A percentile compares a stretch with the other conserved stretches of the same genome.
Evolutionary conservation across 148 eudicot genomes (phyloP).

Genomic region (Fagopyrum esculentum): DNA sequence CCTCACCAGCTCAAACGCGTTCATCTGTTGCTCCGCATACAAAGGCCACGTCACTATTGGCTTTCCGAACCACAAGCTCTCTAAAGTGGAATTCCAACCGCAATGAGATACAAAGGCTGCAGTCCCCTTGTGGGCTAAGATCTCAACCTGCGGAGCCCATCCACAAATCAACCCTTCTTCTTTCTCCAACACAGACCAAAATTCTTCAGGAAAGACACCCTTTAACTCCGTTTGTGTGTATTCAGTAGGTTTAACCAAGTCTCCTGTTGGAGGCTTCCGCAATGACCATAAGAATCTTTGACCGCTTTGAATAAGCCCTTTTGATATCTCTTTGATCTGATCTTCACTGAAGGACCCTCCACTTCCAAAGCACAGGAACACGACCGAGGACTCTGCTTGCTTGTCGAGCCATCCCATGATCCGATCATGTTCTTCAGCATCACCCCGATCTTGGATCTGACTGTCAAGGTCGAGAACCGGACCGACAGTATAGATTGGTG

Average conservation of each 20-base stretch:
- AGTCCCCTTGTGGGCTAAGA: background rate
- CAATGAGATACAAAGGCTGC: constrained; percentile 21
- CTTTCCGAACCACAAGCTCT: constrained; percentile 21
- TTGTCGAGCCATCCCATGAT: constrained; percentile 16
- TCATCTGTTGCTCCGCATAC: constrained; percentile 19
- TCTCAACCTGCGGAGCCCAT: constrained; percentile 20
- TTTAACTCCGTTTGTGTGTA: constrained; percentile 1
- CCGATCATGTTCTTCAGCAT: background rate
- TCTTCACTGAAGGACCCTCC: constrained; percentile 11
- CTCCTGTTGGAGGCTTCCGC: constrained; percentile 4
- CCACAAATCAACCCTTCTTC: constrained; percentile 22
- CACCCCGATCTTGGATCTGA: background rate
- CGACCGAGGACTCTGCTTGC: constrained; percentile 16
- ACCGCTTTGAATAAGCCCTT: constrained; percentile 13
- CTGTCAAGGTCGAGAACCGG: constrained; percentile 14
- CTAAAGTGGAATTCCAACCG: constrained; percentile 21
- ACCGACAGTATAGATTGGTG: constrained; percentile 16
- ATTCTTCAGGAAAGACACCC: background rate
- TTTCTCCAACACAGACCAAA: constrained; percentile 7
- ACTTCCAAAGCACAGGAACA: constrained; percentile 24
- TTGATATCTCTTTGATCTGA: constrained; percentile 20
- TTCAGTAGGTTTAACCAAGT: background rate
- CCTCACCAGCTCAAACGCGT: constrained; percentile 18
- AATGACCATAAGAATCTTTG: constrained; percentile 23
- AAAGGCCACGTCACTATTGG: constrained; percentile 20